Percentiles rank a stretch among this genome's conserved stretches.
Conservation (phyloP, 306 rosid species). For the Inga oerstediana region DNA sequence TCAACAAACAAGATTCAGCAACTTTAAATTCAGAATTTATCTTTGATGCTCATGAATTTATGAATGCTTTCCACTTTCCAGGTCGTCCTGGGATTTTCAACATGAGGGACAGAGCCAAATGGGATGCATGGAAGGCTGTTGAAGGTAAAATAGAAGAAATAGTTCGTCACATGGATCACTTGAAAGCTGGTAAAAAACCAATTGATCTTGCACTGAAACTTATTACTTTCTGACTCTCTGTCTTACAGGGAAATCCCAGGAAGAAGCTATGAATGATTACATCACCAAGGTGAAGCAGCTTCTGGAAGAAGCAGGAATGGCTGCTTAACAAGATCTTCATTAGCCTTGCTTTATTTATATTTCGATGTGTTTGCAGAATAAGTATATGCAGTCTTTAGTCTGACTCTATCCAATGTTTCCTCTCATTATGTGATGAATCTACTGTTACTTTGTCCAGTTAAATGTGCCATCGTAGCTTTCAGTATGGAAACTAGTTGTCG, state of each 20-base stretch:
- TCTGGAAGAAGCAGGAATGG: slow-evolving; percentile 65
- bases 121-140: slow-evolving; percentile 99
- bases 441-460: slow-evolving; percentile 14
- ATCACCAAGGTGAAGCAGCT: slow-evolving; percentile 94
- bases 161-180: not conserved
- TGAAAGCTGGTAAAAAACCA: slow-evolving; percentile 2
- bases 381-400: slow-evolving; percentile 30
- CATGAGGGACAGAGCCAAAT: slow-evolving; percentile 85
- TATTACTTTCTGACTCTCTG: not conserved
- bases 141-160: slow-evolving; percentile 58
- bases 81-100: slow-evolving; percentile 92
- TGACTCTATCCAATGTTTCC: slow-evolving; percentile 32
- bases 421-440: slow-evolving; percentile 29
- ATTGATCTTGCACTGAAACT: not conserved
- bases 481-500: slow-evolving; percentile 26
- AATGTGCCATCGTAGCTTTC: slow-evolving; percentile 3
- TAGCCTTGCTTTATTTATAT: slow-evolving; percentile 28
- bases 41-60: slow-evolving; percentile 24
- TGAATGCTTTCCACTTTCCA: slow-evolving; percentile 54
- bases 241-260: slow-evolving; percentile 81
- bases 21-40: not conserved
- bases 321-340: slow-evolving; percentile 45
- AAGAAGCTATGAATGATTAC: slow-evolving; percentile 85
- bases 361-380: slow-evolving; percentile 39
- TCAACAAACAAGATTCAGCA: slow-evolving; percentile 1